Evolutionary conservation across 2,329 filamentous ascomycete genomes (phyloP).

Genomic region (Phyllosticta citriasiana): DNA sequence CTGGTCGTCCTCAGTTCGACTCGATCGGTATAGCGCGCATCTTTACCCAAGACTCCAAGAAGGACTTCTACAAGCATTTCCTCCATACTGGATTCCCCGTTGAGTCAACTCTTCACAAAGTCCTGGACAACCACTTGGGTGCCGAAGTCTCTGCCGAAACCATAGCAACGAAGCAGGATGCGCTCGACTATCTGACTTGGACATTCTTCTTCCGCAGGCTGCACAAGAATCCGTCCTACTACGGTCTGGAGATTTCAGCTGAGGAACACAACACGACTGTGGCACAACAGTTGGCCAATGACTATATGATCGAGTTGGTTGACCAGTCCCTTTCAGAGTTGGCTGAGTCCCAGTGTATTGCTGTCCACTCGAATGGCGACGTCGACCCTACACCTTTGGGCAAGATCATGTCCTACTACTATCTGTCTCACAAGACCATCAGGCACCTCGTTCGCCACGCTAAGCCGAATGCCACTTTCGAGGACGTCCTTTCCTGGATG

Average conservation of each 20-base stretch:
- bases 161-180: conserved; percentile 89
- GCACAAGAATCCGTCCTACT: conserved; percentile 98
- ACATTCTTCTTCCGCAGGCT: conserved; percentile 97
- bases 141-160: conserved; percentile 92
- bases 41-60: conserved; percentile 95
- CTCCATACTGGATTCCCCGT: conserved; percentile 96
- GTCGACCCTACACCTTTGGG: conserved; percentile 84
- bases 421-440: conserved; percentile 86
- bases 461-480: conserved; percentile 64
- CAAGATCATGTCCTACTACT: conserved; percentile 99
- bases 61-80: conserved; percentile 99
- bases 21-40: conserved; percentile 92
- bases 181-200: conserved; percentile 95
- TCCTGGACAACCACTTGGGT: conserved; percentile 91
- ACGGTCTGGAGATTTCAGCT: conserved; percentile 84
- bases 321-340: conserved; percentile 76
- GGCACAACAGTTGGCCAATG: conserved; percentile 80
- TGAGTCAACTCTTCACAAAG: conserved; percentile 90
- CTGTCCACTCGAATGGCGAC: conserved; percentile 75
- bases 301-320: conserved; percentile 90
- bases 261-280: conserved; percentile 83
- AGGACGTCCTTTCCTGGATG: conserved; percentile 85
- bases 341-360: conserved; percentile 72
- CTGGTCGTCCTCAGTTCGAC: conserved; percentile 93
- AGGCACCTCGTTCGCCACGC: conserved; percentile 70